Evolutionary conservation across 192 early-diverging fungal species (phyloP).

Genomic region (Neocallimastix lanati): DNA sequence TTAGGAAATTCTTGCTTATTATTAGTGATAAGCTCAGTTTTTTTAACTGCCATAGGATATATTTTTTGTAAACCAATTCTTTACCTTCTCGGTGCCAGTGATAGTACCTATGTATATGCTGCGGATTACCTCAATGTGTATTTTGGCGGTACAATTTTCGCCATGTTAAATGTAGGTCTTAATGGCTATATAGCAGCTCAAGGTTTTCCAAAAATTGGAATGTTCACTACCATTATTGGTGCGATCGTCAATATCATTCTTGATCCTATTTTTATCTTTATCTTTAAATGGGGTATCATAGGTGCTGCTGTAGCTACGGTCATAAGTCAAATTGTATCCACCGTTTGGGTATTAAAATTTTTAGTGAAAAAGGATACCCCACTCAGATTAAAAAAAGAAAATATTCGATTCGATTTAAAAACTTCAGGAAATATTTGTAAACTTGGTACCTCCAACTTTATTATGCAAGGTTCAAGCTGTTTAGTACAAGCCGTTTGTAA

Average conservation of each 20-base stretch:
- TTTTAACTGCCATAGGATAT: not conserved
- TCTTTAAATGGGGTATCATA: not conserved
- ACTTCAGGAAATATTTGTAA: not conserved
- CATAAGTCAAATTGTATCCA: not conserved
- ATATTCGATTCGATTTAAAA: not conserved
- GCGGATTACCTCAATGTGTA: not conserved
- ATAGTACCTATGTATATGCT: not conserved
- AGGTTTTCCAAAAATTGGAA: not conserved
- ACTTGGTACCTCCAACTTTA: not conserved
- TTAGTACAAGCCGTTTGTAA: not conserved
- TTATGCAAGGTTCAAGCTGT: not conserved
- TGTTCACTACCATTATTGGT: not conserved
- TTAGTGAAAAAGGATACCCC: not conserved
- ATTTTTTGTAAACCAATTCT: not conserved
- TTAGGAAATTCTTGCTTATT: not conserved
- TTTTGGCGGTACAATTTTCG: not conserved
- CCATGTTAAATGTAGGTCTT: not conserved
- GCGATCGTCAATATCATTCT: not conserved
- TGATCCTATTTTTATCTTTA: not conserved
- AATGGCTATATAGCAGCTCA: not conserved
- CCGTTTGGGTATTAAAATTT: not conserved
- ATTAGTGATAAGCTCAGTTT: not conserved
- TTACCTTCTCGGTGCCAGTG: not conserved
- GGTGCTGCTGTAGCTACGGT: not conserved
- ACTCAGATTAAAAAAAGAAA: not conserved